phyloP scores from a whole-genome alignment of 768 basidiomycete species.

The Naganishia kalamii region DNA sequence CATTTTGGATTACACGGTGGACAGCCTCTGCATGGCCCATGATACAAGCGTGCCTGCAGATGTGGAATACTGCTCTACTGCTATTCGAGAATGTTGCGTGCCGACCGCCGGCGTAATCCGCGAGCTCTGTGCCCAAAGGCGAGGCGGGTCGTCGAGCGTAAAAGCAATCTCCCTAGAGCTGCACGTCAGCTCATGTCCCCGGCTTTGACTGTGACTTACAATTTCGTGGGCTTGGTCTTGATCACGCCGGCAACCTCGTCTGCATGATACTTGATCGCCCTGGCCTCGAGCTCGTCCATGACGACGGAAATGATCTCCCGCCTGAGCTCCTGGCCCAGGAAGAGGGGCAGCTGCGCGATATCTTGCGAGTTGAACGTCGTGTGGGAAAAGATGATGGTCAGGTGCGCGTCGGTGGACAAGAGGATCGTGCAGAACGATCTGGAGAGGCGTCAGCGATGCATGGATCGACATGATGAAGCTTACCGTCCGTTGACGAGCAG shows the following conservation, averaged over 20 bases:
- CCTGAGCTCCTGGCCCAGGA: slow-evolving; percentile 4
- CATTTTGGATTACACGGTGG: neutral
- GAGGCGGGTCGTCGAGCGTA: neutral
- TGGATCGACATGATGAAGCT: neutral
- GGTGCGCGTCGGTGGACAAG: slow-evolving; percentile 2
- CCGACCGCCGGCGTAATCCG: neutral
- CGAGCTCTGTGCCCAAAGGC: neutral
- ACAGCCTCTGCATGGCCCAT: neutral
- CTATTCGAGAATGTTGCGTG: neutral
- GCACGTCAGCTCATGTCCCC: neutral
- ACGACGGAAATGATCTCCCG: neutral
- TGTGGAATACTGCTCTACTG: neutral
- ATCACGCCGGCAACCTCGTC: slow-evolving; percentile 11
- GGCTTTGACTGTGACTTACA: neutral
- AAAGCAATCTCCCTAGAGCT: neutral
- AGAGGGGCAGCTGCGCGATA: slow-evolving; percentile 22
- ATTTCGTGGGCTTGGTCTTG: slow-evolving; percentile 7
- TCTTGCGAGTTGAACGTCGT: slow-evolving; percentile 16
- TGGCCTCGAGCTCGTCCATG: neutral
- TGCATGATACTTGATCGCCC: neutral
- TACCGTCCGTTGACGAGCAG: slow-evolving; percentile 15
- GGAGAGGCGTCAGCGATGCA: neutral
- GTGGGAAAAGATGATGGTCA: slow-evolving; percentile 17
- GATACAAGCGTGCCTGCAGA: neutral
- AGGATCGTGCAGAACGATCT: slow-evolving; percentile 20